Evolutionary conservation across 352 stramenopile genomes (phyloP), one percentile per base, ranked within the genome.

Genomic region (Phytophthora palmivora): DNA sequence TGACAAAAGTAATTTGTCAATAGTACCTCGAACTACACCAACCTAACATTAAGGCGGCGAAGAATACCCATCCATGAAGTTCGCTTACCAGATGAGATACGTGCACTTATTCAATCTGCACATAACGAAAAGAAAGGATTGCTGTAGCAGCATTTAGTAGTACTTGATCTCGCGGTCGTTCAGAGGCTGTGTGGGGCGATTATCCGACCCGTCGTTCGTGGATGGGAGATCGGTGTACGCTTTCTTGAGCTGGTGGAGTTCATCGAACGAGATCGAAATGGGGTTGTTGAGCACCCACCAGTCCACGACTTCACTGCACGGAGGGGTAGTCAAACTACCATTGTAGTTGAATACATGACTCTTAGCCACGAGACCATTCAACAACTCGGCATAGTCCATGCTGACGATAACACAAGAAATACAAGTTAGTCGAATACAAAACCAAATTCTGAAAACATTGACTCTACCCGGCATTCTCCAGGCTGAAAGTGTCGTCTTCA

Each of bases 331-430:
- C 15, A 89, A 56, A 21, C 75, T 86, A 19, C 79, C 79, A n/a
- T 57, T 65, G 68, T 89, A 87, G 66, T 86, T 84, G 68, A 88
- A 86, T 18, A 91, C 32, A 51, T 87, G 74, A 54, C 74, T 88
- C 33, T 67, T 74, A n/a, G 58, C 45, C 8, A 90, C 68, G n/a
- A 84, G 58, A 6, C 49, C 45, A 34, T 76, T 85, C 21, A 90
- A 60, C 55, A 85, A 9, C 28, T 90, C 72, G 1, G 84, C 78
- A 55, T 90, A 90, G 65, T 82, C 82, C 61, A 84, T 28, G 1
- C 41, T 47, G 11, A 18, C 19, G 7, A 45, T 42, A 8, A 10
- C 22, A 44, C 24, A 3, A 56, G 28, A 46, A 5, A 10, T 11
- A 8, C 16, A 30, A 45, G 18, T 45, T 43, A 37, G 18, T 18